Evolutionary conservation across 345 rosid genomes (phyloP), one percentile per base, ranked within the genome.

Genomic region (Lepidium africanum): DNA sequence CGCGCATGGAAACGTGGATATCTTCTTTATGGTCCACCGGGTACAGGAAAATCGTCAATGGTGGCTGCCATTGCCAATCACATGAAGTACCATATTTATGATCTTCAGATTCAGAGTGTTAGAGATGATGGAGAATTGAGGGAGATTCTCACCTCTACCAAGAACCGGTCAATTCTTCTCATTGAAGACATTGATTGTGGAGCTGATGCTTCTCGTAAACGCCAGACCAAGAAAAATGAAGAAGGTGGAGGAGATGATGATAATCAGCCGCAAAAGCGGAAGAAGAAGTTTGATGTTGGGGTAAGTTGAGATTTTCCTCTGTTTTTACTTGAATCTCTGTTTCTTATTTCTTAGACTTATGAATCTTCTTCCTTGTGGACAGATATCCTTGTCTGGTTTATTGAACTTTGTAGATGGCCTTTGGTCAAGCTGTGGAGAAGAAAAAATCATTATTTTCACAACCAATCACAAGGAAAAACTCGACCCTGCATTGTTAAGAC

Each of bases 1-100:
- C 67, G 72, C 0, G 76, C 79, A 3, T 76, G 79, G 79, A 76
- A 76, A 15, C 76, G 79, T 2, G 76, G 79, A 0, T 76, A 76
- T 59, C 76, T 76, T 50, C 79, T 76, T 10, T 70, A 76, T 6
- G 79, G 79, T 17, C 79, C 79, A 7, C 79, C 79, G 0, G 76
- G 79, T 10, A 76, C 79, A 0, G 79, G 79, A 11, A 70, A 76
- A 15, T 71, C 79, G 0, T 76, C 79, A 9, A 72, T 76, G 65
- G 79, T 76, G 0, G 79, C 79, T 37, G 79, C 79, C n/a, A 70
- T 76, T 36, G 76, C 79, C n/a, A 76, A 71, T 59, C 68, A 76
- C 19, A 76, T 76, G 79, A 76, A 70, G 76, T 76, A 71, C 0
- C 63, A 76, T 65, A 70, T 76, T 10, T 76, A 76, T 65, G 79